Evolutionary conservation across 2,329 filamentous ascomycete genomes (phyloP), one percentile per base, ranked within the genome.

Genomic region (Sporothrix euskadiensis): DNA sequence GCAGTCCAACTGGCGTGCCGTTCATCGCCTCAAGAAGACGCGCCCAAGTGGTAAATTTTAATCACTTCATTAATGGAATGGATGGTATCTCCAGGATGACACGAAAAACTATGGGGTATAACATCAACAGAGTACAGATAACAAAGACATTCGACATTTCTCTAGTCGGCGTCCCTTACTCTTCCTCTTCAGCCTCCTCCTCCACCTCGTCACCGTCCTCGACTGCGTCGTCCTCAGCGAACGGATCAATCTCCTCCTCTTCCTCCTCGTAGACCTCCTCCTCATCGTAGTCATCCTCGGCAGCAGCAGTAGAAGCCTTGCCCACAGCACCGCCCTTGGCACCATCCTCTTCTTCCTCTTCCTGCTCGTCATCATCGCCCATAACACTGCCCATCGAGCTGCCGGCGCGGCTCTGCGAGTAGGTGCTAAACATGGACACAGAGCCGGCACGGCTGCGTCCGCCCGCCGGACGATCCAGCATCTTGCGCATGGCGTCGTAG

Each of bases 401-500:
- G n/a, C 78, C 79, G 0, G 81, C 80, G 7, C 79, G 79, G 74
- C 81, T 83, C 68, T 79, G 78, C 4, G 80, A 78, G 16, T 78
- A 79, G 69, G 83, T 82, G 73, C 85, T 88, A 41, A 84, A 85
- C 0, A 83, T 83, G 10, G 83, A 54, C 19, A 83, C 83, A 10
- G 86, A 87, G 0, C 86, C 86, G 83, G 4, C 80, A 81, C 80
- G 82, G 47, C 80, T 80, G 75, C 73, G 68, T 1, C 69, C 69
- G 14, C 12, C 57, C 0, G 83, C 81, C 26, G 82, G 80, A 75
- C 82, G 81, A 77, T 87, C 85, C 73, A 90, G 89, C 69, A 90
- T 84, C 73, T 83, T 86, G 68, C 85, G 83, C 76, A 91, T 87
- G 57, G 87, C 88, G 71, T 89, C 88, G 80, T 93, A 93, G 77